A percentile compares a stretch with the other conserved stretches of the same genome.
Evolutionary conservation across 1,139 yeast genomes (phyloP).

Genomic region (Yamadazyma triangularis): DNA sequence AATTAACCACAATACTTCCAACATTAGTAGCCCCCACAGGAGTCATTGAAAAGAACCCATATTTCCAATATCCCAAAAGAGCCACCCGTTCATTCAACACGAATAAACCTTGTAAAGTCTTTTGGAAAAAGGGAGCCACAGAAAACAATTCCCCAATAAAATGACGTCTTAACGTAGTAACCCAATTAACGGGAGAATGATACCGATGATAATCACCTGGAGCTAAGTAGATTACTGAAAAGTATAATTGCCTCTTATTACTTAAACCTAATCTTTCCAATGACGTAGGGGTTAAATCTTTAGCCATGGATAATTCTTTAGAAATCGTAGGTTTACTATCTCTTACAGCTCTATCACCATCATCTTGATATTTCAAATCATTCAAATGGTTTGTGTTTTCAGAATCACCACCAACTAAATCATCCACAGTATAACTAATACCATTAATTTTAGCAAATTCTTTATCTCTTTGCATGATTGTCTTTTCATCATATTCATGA

Average conservation of each 20-base stretch:
- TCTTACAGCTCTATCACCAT: conserved; percentile 51
- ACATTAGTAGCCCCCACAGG: conserved; percentile 99
- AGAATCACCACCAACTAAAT: conserved; percentile 50
- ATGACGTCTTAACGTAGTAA: conserved; percentile 86
- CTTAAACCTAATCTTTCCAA: conserved; percentile 21
- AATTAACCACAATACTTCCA: conserved; percentile 88
- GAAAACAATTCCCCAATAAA: conserved; percentile 94
- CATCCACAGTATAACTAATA: conserved; percentile 67
- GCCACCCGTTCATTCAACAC: conserved; percentile 95
- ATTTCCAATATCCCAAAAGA: conserved; percentile 89
- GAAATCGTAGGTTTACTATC: conserved; percentile 29
- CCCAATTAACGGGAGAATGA: conserved; percentile 98
- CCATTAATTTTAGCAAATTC: conserved; percentile 81
- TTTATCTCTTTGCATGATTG: conserved; percentile 51
- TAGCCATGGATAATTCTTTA: conserved; percentile 40
- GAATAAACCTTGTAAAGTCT: conserved; percentile 78
- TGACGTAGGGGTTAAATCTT: conserved; percentile 36
- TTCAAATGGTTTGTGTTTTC: conserved; percentile 31
- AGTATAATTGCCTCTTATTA: conserved; percentile 61
- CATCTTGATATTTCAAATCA: conserved; percentile 48
- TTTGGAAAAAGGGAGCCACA: conserved; percentile 95
- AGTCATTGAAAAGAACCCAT: conserved; percentile 97
- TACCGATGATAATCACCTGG: conserved; percentile 98
- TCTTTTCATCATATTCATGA: conserved; percentile 35
- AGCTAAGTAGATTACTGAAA: conserved; percentile 90